Evolutionary conservation across 2,329 filamentous ascomycete species (phyloP), one percentile per base, ranked within the genome.

Genomic region (Neonectria hederae): DNA sequence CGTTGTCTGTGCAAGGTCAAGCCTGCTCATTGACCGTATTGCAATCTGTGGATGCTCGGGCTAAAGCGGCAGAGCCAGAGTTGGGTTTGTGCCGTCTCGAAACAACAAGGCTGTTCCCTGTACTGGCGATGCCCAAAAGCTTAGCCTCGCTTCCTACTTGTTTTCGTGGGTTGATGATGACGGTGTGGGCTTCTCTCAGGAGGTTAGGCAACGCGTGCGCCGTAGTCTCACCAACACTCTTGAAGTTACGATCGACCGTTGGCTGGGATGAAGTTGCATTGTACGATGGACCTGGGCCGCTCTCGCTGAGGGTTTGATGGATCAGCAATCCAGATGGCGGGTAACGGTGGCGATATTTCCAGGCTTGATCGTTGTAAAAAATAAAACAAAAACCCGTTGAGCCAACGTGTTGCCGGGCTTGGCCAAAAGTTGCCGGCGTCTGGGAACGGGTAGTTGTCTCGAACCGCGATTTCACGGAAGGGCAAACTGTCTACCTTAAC

Each of bases 81-180:
- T 54, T 63, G 55, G 57, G 54, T 66, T 59, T 62, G 63, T 28
- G 62, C 40, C 69, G 70, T 65, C 64, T 63, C 66, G 59, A 60
- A 53, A 43, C 40, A 72, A 72, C 72, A 74, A 73, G 72, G 72
- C 72, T 74, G 65, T 71, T 67, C 72, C 72, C 69, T 73, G 72
- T 63, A 67, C 60, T 56, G 60, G 67, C 64, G 72, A 72, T 74
- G 72, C 72, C 72, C 70, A 74, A 74, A 74, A 59, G 56, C 35
- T 55, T 62, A 60, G 65, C 59, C 59, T 59, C 61, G 54, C 60
- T 58, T 66, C 64, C 55, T 64, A 62, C 61, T 56, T 59, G 54
- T 30, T 66, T 40, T 30, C 54, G 68, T 65, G 53, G 65, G 62
- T 66, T 69, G 63, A 65, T 35, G 54, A 67, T 63, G 62, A 63